Percentiles rank a stretch among this genome's conserved stretches.
Evolutionary conservation across 371 early-diverging fungal genomes (phyloP).

Genomic region (Syncephalis plumigaleata): DNA sequence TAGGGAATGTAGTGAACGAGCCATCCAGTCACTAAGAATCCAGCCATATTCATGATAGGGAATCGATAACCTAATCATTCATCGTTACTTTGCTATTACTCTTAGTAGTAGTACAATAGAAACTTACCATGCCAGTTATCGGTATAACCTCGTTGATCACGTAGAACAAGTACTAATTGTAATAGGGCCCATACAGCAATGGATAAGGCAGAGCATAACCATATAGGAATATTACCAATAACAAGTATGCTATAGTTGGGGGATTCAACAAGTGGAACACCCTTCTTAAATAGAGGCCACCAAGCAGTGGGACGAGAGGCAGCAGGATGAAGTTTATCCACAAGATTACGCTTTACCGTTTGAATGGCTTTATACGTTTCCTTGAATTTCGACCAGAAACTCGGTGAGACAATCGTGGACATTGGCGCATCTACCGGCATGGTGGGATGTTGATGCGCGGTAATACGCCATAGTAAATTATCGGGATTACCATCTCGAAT

Average conservation of each 20-base stretch:
- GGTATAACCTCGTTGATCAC: slow-evolving; percentile 45
- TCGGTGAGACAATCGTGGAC: not conserved
- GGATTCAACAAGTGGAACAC: slow-evolving; percentile 30
- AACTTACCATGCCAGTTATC: slow-evolving; percentile 29
- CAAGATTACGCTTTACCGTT: not conserved
- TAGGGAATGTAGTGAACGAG: slow-evolving; percentile 81
- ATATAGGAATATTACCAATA: slow-evolving; percentile 80
- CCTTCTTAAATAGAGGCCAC: slow-evolving; percentile 22
- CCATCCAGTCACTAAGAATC: slow-evolving; percentile 72
- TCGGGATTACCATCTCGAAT: slow-evolving; percentile 37
- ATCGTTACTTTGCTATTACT: too few relatives aligned
- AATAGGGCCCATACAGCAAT: slow-evolving; percentile 23
- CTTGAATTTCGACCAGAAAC: not conserved
- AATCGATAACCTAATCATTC: slow-evolving; percentile 19
- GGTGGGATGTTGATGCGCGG: slow-evolving; percentile 20
- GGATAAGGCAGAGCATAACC: slow-evolving; percentile 48
- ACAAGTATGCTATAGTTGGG: slow-evolving; percentile 72
- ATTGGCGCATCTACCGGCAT: slow-evolving; percentile 16
- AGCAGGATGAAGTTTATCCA: slow-evolving; percentile 22
- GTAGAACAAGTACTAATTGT: slow-evolving; percentile 23
- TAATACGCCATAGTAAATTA: slow-evolving; percentile 49
- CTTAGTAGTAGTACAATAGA: too few relatives aligned
- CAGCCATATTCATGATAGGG: slow-evolving; percentile 31
- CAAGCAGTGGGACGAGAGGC: slow-evolving; percentile 9
- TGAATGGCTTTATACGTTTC: not conserved